Percentiles rank a stretch among this genome's conserved stretches.
These are phyloP conservation scores for Zymoseptoria tritici DNA, from an alignment of 2,329 filamentous ascomycete species.

Conservation along the genomic window DNA sequence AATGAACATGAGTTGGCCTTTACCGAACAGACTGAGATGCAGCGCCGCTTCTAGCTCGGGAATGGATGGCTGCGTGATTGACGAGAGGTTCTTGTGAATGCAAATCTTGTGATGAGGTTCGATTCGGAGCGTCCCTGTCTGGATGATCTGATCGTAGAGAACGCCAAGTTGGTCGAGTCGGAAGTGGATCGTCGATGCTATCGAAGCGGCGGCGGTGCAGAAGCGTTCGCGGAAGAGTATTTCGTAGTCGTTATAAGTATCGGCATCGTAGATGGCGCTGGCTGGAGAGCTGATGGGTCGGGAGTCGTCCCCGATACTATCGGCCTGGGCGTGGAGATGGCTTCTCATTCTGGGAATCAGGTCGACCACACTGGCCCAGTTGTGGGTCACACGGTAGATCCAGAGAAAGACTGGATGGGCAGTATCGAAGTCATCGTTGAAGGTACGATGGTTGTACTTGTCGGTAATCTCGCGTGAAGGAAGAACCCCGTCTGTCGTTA, in stretches of 20 bases:
- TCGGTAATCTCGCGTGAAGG: slow-evolving; percentile 72
- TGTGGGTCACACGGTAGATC: slow-evolving; percentile 73
- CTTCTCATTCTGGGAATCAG: slow-evolving; percentile 65
- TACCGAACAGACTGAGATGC: slow-evolving; percentile 45
- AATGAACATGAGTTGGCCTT: slow-evolving; percentile 74
- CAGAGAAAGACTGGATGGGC: slow-evolving; percentile 77
- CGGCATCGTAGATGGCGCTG: slow-evolving; percentile 41
- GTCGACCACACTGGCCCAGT: slow-evolving; percentile 63
- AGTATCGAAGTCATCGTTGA: slow-evolving; percentile 67
- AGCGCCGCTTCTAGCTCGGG: slow-evolving; percentile 36
- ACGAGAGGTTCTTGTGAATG: slow-evolving; percentile 4
- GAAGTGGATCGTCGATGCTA: slow-evolving; percentile 55
- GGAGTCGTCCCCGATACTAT: slow-evolving; percentile 27
- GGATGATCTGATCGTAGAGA: slow-evolving; percentile 32
- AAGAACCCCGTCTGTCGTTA: slow-evolving; percentile 61
- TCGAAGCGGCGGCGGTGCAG: slow-evolving; percentile 67
- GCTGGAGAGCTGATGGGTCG: slow-evolving; percentile 24
- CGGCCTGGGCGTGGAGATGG: slow-evolving; percentile 50
- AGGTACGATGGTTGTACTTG: slow-evolving; percentile 57
- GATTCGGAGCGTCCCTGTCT: slow-evolving; percentile 25
- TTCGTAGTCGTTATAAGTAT: slow-evolving; percentile 62
- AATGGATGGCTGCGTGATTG: slow-evolving; percentile 3
- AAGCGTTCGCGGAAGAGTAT: slow-evolving; percentile 75
- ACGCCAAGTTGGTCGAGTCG: slow-evolving; percentile 29
- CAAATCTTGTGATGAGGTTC: slow-evolving; percentile 13